These are phyloP conservation scores for Nitzschia sp. DNA, from an alignment of 108 stramenopile species.

Conservation along the genomic window DNA sequence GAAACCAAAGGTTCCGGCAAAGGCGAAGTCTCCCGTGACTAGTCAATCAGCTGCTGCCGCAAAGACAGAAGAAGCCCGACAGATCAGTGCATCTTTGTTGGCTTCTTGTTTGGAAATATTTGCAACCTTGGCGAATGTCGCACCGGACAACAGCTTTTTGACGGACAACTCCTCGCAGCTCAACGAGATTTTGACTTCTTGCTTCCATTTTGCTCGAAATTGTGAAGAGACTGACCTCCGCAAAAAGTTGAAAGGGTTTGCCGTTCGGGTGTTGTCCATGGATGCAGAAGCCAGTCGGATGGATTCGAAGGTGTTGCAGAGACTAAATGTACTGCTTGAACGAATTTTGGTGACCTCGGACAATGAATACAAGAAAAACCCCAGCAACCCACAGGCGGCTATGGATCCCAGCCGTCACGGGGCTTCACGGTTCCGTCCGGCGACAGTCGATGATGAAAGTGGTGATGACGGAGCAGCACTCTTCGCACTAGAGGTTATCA, in stretches of 20 bases:
- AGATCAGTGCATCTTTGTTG: slow-evolving; percentile 22
- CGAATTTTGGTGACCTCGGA: slow-evolving; percentile 20
- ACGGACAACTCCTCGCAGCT: slow-evolving; percentile 32
- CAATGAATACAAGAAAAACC: slow-evolving; percentile 18
- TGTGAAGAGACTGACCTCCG: slow-evolving; percentile 16
- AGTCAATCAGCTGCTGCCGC: slow-evolving; percentile 1
- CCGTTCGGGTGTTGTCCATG: slow-evolving; percentile 24
- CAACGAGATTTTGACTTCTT: slow-evolving; percentile 33
- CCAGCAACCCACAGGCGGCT: not conserved
- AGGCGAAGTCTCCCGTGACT: slow-evolving; percentile 11
- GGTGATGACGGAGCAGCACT: slow-evolving; percentile 35
- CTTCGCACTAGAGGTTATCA: slow-evolving; percentile 51
- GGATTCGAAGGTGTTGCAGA: slow-evolving; percentile 20
- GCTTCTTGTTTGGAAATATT: slow-evolving; percentile 53
- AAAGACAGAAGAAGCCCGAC: slow-evolving; percentile 26
- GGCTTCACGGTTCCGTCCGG: not conserved
- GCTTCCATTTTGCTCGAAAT: slow-evolving; percentile 23
- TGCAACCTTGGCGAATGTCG: slow-evolving; percentile 21
- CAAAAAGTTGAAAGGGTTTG: slow-evolving; percentile 25
- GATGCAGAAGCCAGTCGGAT: not conserved
- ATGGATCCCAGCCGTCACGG: slow-evolving; percentile 10
- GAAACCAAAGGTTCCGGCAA: slow-evolving; percentile 1
- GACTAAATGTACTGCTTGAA: slow-evolving; percentile 30
- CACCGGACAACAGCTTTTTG: slow-evolving; percentile 42
- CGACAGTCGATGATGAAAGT: not conserved